A percentile compares a stretch with the other conserved stretches of the same genome.
Evolutionary conservation across 129 eudicot genomes (phyloP).

Genomic region (Saposhnikovia divaricata): DNA sequence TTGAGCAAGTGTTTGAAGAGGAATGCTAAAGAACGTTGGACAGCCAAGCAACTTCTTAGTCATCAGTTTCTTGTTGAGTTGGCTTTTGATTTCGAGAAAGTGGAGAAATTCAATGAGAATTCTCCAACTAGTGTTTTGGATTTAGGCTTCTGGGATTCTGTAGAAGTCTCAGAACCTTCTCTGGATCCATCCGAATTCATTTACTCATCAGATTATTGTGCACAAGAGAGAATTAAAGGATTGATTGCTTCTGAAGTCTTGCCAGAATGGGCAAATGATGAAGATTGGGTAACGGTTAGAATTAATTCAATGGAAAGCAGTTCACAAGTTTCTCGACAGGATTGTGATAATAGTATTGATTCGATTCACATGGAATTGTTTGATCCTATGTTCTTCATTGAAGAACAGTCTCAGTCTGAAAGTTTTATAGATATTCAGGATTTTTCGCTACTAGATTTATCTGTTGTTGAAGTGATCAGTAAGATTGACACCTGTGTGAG

Average conservation of each 20-base stretch:
- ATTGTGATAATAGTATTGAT: neutral
- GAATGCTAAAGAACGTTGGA: constrained; percentile 48
- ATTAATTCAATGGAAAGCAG: constrained; percentile 19
- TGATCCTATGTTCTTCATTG: neutral
- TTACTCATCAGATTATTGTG: constrained; percentile 23
- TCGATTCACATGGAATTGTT: constrained; percentile 4
- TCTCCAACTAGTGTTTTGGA: constrained; percentile 73
- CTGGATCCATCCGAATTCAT: constrained; percentile 7
- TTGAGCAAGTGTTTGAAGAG: constrained; percentile 50
- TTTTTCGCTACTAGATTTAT: constrained; percentile 14
- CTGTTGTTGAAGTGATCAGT: constrained; percentile 5
- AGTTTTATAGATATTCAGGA: constrained; percentile 21
- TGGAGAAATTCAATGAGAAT: constrained; percentile 18
- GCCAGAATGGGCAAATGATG: constrained; percentile 46
- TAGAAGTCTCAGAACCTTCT: constrained; percentile 30
- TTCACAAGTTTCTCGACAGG: constrained; percentile 5
- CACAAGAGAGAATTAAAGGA: constrained; percentile 33
- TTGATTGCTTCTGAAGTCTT: constrained; percentile 28
- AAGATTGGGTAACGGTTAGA: constrained; percentile 64
- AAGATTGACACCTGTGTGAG: neutral
- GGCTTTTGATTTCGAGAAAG: constrained; percentile 12
- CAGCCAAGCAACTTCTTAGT: constrained; percentile 39
- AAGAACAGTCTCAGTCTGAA: constrained; percentile 20
- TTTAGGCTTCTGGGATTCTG: constrained; percentile 60
- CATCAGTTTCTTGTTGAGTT: constrained; percentile 44